phyloP scores from a whole-genome alignment of 2,329 filamentous ascomycete genomes.

The Aspergillus ochraceus region DNA sequence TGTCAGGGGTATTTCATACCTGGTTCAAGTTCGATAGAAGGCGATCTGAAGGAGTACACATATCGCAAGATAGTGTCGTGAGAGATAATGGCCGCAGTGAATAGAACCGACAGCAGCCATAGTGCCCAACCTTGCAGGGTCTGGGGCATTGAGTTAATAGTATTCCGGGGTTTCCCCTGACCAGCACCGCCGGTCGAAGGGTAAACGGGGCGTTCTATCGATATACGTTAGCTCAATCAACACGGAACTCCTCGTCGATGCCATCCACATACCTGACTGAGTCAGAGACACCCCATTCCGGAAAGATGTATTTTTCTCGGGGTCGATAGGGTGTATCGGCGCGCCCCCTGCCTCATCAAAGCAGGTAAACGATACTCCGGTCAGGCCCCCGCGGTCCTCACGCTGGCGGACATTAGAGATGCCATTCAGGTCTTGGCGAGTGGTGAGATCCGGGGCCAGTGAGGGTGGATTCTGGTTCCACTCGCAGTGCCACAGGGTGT shows the following conservation, averaged over 20 bases:
- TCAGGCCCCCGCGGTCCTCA: conserved; percentile 14
- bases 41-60: background rate
- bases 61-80: conserved; percentile 14
- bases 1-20: background rate
- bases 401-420: conserved; percentile 53
- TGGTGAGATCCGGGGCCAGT: conserved; percentile 52
- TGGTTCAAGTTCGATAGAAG: background rate
- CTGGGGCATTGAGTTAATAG: conserved; percentile 9
- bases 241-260: background rate
- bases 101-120: conserved; percentile 29
- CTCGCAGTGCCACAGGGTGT: conserved; percentile 47
- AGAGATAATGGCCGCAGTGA: conserved; percentile 24
- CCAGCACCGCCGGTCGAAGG: conserved; percentile 5
- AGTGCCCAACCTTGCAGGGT: conserved; percentile 21
- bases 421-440: conserved; percentile 57
- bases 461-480: conserved; percentile 58
- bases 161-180: conserved; percentile 2
- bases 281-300: conserved; percentile 27
- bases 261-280: conserved; percentile 24
- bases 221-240: background rate
- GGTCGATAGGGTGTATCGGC: conserved; percentile 2
- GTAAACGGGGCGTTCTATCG: conserved; percentile 24
- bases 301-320: conserved; percentile 3
- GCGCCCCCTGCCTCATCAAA: background rate
- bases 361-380: background rate